A percentile compares a stretch with the other conserved stretches of the same genome.
Conservation (phyloP, 106 monocot genomes). For the Phalaenopsis equestris region DNA sequence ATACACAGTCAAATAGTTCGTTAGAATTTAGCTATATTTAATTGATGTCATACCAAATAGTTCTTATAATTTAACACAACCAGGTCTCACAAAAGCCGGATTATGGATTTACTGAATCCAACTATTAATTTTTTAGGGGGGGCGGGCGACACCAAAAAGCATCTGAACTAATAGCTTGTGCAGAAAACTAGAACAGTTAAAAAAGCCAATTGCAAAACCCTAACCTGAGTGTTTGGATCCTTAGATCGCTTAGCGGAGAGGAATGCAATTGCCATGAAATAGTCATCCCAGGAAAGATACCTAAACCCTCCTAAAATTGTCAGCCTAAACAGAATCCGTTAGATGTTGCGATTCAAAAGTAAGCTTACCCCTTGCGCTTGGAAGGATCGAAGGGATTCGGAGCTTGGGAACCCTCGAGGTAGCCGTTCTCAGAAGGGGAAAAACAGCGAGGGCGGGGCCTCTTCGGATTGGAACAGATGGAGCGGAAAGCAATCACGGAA, state of each 20-base stretch:
- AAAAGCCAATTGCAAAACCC: neutral
- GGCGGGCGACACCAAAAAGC: too few species aligned
- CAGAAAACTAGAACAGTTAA: neutral
- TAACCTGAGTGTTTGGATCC: constrained; percentile 85
- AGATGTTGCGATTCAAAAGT: neutral
- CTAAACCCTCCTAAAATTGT: constrained; percentile 18
- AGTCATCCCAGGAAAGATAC: constrained; percentile 92
- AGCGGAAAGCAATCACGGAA: constrained; percentile 30
- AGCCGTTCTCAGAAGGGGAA: constrained; percentile 7
- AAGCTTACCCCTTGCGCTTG: constrained; percentile 60
- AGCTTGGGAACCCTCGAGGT: constrained; percentile 5
- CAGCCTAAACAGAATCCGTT: neutral
- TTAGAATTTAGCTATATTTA: neutral
- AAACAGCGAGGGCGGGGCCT: neutral
- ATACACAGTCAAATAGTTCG: neutral
- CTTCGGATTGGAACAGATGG: constrained; percentile 23
- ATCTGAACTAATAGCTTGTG: neutral
- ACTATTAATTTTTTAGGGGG: neutral
- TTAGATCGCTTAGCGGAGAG: constrained; percentile 89
- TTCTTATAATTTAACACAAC: too few species aligned
- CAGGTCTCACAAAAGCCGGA: too few species aligned
- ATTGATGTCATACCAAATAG: neutral
- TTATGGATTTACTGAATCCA: neutral
- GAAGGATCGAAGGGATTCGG: constrained; percentile 68
- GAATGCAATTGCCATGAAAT: constrained; percentile 95